Percentiles rank a stretch among this genome's conserved stretches.
These are phyloP conservation scores for Xylaria sp. DNA, from an alignment of 2,329 filamentous ascomycete species.

Conservation along the genomic window DNA sequence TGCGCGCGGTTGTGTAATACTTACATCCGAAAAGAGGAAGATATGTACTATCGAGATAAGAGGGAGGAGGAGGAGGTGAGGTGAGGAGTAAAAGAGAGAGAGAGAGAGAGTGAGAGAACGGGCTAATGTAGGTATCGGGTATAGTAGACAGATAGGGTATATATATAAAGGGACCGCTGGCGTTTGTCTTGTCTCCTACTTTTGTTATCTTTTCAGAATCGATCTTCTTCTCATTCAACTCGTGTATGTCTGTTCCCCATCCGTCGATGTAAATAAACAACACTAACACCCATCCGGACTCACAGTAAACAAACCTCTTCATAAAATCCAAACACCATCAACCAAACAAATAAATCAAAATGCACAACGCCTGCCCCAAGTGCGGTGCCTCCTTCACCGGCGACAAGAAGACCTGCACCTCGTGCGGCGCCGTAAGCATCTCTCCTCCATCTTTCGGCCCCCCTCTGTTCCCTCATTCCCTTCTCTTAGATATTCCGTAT, in stretches of 20 bases:
- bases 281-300: no score
- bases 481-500: background rate
- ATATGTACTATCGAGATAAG: background rate
- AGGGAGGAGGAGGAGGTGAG: background rate
- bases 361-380: constrained; percentile 51
- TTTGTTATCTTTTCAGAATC: no score
- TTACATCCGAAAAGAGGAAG: no score
- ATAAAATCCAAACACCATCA: constrained; percentile 5
- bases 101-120: background rate
- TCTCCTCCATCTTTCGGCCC: background rate
- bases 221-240: no score
- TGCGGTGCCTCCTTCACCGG: constrained; percentile 45
- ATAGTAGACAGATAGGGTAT: background rate
- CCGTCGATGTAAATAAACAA: no score
- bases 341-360: constrained; percentile 21
- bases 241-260: no score
- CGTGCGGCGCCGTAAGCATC: constrained; percentile 52
- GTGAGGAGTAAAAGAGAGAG: background rate
- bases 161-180: background rate
- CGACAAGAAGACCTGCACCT: constrained; percentile 47
- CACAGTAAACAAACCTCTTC: background rate
- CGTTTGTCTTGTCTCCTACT: no score
- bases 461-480: background rate
- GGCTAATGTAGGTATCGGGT: background rate
- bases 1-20: background rate